Conservation (phyloP, 345 rosid species). For the Ceriops decandra region DNA sequence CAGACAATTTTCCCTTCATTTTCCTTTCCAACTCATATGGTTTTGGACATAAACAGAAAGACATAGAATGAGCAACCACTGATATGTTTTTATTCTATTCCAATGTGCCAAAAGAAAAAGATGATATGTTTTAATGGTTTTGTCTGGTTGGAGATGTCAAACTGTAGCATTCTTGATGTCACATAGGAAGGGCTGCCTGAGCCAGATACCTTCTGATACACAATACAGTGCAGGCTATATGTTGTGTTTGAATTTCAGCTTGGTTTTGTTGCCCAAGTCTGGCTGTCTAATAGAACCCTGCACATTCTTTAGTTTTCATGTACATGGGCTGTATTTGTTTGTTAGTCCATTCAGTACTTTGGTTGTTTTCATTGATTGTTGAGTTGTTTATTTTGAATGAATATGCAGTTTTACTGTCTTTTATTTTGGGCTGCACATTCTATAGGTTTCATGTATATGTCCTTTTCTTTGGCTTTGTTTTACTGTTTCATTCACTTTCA, state of each 20-base stretch:
- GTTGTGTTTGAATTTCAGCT: background rate
- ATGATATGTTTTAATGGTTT: too few species aligned
- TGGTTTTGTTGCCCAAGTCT: background rate
- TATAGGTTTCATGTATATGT: constrained; percentile 3
- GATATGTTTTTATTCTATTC: too few species aligned
- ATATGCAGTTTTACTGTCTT: background rate
- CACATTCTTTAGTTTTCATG: background rate
- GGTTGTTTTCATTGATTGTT: too few species aligned
- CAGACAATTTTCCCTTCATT: too few species aligned
- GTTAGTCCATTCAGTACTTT: too few species aligned
- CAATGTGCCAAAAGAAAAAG: too few species aligned
- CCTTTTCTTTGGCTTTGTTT: constrained; percentile 14
- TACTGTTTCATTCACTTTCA: constrained; percentile 30
- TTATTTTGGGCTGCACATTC: too few species aligned
- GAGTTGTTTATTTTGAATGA: too few species aligned
- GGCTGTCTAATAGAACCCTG: background rate
- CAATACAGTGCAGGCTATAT: background rate
- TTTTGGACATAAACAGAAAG: too few species aligned
- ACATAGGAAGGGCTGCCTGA: background rate
- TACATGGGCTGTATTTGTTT: background rate
- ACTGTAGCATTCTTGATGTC: background rate
- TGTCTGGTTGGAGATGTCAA: too few species aligned
- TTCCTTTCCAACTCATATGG: too few species aligned
- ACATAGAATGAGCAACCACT: too few species aligned
- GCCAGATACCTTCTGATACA: background rate